Percentiles rank a stretch among this genome's conserved stretches.
Conservation (phyloP, 257 asterid genomes). For the Paraleonurus japonicus region DNA sequence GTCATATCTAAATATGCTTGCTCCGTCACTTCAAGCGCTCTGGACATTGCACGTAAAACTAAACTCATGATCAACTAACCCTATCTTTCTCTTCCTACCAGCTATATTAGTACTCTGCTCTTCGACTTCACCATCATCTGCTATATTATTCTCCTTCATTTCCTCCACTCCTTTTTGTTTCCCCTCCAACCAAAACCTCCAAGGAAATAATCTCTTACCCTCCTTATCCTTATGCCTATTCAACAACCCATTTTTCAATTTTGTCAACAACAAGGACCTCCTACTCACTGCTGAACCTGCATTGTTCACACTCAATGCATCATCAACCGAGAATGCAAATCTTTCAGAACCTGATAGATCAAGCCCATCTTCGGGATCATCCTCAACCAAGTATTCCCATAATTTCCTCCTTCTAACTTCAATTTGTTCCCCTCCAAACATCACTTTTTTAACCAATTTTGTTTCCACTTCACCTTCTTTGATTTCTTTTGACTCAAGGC, state of each 20-base stretch:
- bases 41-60: conserved; percentile 86
- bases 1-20: conserved; percentile 83
- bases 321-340: conserved; percentile 91
- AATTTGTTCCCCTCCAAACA: conserved; percentile 66
- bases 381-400: conserved; percentile 92
- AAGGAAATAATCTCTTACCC: conserved; percentile 60
- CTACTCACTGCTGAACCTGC: conserved; percentile 81
- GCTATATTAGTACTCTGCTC: conserved; percentile 40
- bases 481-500: conserved; percentile 29
- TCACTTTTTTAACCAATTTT: conserved; percentile 54
- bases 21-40: conserved; percentile 88
- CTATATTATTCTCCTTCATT: conserved; percentile 43
- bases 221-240: conserved; percentile 75
- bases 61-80: conserved; percentile 72
- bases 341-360: conserved; percentile 97
- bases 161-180: conserved; percentile 53
- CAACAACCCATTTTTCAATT: conserved; percentile 74
- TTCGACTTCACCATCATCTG: conserved; percentile 43
- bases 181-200: conserved; percentile 83
- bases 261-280: conserved; percentile 73
- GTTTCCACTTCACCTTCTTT: conserved; percentile 40
- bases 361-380: conserved; percentile 77
- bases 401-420: conserved; percentile 82
- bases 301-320: conserved; percentile 73
- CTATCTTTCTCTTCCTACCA: conserved; percentile 67